Base-by-base conservation (phyloP, 805 yeast genomes). In the Saturnispora bothae region DNA sequence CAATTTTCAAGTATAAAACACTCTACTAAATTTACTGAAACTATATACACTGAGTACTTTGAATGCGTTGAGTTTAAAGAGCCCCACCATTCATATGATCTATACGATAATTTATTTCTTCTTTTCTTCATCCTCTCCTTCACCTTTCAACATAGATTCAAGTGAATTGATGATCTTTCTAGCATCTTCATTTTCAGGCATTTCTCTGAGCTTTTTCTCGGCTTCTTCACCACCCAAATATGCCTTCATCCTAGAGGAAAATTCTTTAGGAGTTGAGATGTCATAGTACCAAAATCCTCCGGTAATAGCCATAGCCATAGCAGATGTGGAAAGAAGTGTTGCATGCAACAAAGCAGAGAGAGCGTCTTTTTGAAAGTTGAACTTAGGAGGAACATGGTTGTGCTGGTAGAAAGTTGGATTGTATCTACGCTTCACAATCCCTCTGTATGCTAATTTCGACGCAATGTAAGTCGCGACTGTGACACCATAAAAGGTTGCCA, bases 321-420 rank as follows among this genome's bases (percentile, higher is more conserved):
- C 73, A 1, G 85, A 70, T 0, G 77, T 68, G 3, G 95, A 83
- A 14, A 88, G 61, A 33, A 81, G 59, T 0, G 95, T 73, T 2
- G 95, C 94, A 29, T 83, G 78, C 0, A 79, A 74, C 3, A 88
- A 84, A 0, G 96, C 96, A 29, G 77, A 75, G 25, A 84, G 73
- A 2, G 95, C 95, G 55, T 86, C 95, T 39, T 75, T 72, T 44
- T 83, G 76, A 53, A 83, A 77, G 22, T 82, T 78, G 51, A 78
- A 81, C n/a, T 76, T 66, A 4, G 95, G 95, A 2, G 94, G 94
- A 41, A 74, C 70, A 50, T 85, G 89, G 58, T 86, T 86, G 10
- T 88, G 84, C 49, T 83, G 86, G 59, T 83, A 88, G 49, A 77
- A 66, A 31, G 69, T 69, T 6, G 96, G 96, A 5, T 75, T 59